Evolutionary conservation across 768 basidiomycete species (phyloP), one percentile per base, ranked within the genome.

Genomic region (Suillus occidentalis): DNA sequence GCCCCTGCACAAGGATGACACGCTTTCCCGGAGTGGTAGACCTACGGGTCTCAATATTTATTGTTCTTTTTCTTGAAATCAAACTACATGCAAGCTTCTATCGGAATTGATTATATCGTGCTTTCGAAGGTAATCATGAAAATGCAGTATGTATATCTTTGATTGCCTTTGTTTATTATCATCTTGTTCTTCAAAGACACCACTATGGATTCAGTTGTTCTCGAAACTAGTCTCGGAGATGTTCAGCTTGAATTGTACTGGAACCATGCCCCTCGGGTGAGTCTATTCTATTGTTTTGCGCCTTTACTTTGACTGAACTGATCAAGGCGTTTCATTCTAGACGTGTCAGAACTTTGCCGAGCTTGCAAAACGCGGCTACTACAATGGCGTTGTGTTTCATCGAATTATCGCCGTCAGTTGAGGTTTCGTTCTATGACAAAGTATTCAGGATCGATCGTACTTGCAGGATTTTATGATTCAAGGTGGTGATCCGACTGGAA

Each of bases 1-100:
- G 95, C 94, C 95, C 95, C 95, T 97, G 95, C 95, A 97, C 94
- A 97, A 97, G 95, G 95, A 97, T 96, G 95, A 95, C 95, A 96
- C 92, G 91, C 91, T 93, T 91, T 90, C 85, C 89, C 89, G 89
- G 90, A 91, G 90, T 91, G 89, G 90, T 90, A 90, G 77, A 77
- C 77, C 76, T 78, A 78, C 77, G 76, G 77, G 77, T 77, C 77
- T 78, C 76, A 78, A 78, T 77, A 77, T 77, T 77, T 77, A 77
- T 76, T 78, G 2, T 36, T 64, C 59, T 62, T 65, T 60, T 45
- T 9, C 56, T 22, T 16, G 20, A 10, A 55, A 36, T 20, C 31
- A 2, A 53, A 53, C 8, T 4, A 0, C 14, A 12, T 45, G 7
- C 8, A 20, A 20, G 42, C 12, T 12, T 10, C 8, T 43, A 43